phyloP scores from a whole-genome alignment of 2,329 filamentous ascomycete genomes.

The Arthrobotrys pseudoclavata region DNA sequence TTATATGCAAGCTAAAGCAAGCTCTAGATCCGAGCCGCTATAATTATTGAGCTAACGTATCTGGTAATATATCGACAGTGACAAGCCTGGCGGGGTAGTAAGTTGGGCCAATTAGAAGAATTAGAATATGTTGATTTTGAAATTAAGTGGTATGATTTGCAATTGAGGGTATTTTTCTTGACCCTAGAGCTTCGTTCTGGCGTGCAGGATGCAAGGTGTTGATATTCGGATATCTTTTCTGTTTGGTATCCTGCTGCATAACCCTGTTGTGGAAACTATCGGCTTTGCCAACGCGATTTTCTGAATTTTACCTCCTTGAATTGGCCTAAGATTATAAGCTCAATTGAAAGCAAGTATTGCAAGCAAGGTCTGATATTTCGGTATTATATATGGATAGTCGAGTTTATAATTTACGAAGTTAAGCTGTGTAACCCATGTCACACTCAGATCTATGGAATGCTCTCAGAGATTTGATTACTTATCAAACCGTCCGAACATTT shows the following conservation, averaged over 20 bases:
- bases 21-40: background rate
- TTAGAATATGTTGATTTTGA: background rate
- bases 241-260: background rate
- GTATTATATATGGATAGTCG: no score
- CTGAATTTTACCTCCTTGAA: background rate
- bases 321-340: background rate
- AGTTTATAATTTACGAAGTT: background rate
- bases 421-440: background rate
- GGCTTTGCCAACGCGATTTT: background rate
- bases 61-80: background rate
- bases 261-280: background rate
- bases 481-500: background rate
- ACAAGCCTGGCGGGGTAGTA: background rate
- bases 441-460: no score
- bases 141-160: background rate
- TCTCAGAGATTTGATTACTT: background rate
- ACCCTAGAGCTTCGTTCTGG: slow-evolving; percentile 9
- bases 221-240: slow-evolving; percentile 1
- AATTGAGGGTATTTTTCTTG: background rate
- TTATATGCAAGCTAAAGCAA: background rate
- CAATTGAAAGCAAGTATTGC: background rate
- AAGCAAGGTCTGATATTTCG: no score
- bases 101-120: background rate
- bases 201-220: background rate
- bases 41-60: background rate